Percentiles rank a stretch among this genome's conserved stretches.
Evolutionary conservation across 495 filamentous ascomycete genomes (phyloP).

Genomic region (Penicillium soppii): DNA sequence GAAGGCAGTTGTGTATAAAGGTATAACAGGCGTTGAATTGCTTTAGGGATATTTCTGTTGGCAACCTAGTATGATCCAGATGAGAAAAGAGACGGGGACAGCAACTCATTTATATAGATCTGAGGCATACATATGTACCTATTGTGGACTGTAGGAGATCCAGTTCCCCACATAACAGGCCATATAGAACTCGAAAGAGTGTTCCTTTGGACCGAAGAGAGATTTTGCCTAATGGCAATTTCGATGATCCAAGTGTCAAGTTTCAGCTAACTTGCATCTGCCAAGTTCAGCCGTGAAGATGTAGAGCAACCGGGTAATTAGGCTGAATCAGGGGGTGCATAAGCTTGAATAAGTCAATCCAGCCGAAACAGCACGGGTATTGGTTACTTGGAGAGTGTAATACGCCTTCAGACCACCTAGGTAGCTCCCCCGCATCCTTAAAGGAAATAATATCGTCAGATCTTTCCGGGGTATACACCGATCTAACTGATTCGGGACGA

Average conservation of each 20-base stretch:
- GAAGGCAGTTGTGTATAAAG: background rate
- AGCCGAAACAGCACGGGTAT: background rate
- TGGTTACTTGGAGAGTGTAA: background rate
- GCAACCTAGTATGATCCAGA: background rate
- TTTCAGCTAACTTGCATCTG: background rate
- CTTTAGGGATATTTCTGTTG: background rate
- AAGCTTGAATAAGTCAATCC: background rate
- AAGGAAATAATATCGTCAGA: background rate
- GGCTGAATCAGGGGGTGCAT: background rate
- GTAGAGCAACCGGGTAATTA: background rate
- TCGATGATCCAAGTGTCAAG: background rate
- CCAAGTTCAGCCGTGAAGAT: conserved; percentile 1
- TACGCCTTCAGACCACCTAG: background rate
- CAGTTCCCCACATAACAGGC: background rate
- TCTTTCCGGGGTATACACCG: background rate
- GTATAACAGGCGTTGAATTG: background rate
- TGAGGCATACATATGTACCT: background rate
- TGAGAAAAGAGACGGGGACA: background rate
- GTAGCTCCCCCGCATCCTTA: background rate
- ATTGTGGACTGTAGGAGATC: background rate
- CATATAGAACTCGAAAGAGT: background rate
- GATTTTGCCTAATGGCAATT: background rate
- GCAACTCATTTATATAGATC: background rate
- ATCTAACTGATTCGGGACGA: background rate
- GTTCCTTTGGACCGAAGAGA: conserved; percentile 1